A percentile compares a stretch with the other conserved stretches of the same genome.
Evolutionary conservation across 345 rosid genomes (phyloP).

Genomic region (Hibiscus syriacus): DNA sequence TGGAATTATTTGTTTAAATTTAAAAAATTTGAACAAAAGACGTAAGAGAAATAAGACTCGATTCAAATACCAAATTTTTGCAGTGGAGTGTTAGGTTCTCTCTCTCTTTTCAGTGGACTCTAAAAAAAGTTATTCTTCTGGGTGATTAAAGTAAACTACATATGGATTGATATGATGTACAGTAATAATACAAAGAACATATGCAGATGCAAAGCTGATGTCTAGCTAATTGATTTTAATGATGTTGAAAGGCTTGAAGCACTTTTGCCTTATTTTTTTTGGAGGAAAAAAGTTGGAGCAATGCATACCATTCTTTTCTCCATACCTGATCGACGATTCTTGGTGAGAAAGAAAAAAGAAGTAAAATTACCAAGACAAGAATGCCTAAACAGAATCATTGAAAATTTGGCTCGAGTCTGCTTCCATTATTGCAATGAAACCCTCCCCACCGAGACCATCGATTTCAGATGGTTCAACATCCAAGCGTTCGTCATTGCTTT

Average conservation of each 20-base stretch:
- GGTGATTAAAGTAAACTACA: neutral
- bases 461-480: no score
- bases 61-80: no score
- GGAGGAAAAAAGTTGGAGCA: neutral
- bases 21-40: no score
- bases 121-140: neutral
- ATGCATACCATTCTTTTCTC: neutral
- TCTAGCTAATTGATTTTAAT: neutral
- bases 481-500: no score
- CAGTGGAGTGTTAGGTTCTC: no score
- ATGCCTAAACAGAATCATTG: neutral
- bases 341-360: neutral
- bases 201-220: constrained; percentile 2
- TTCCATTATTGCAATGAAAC: no score
- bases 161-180: neutral
- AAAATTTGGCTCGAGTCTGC: no score
- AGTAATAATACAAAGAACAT: neutral
- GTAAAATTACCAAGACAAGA: neutral
- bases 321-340: neutral
- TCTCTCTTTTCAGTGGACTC: no score
- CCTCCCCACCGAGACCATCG: no score
- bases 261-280: neutral
- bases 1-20: no score
- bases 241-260: neutral
- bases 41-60: no score